Conservation (phyloP, 805 yeast genomes). For the Pichia paraexigua region DNA sequence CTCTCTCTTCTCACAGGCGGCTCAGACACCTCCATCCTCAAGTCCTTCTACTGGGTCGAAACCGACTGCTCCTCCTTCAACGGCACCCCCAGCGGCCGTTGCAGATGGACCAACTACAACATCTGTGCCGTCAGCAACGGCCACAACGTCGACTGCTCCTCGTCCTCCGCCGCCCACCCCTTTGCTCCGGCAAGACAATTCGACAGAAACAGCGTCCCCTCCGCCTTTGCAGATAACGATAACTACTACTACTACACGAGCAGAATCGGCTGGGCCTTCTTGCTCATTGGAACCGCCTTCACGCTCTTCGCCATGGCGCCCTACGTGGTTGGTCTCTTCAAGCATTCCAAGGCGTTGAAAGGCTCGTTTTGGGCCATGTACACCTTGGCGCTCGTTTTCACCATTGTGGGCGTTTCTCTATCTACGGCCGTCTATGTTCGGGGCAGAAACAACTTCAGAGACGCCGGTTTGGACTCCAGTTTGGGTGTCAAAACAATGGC, state of each 20-base stretch:
- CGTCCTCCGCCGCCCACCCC: conserved; percentile 66
- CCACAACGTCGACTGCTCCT: conserved; percentile 40
- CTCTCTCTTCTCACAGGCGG: conserved; percentile 64
- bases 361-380: conserved; percentile 8
- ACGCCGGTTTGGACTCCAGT: conserved; percentile 33
- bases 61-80: conserved; percentile 59
- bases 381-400: conserved; percentile 35
- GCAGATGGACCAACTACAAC: conserved; percentile 80
- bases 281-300: conserved; percentile 49
- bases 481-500: conserved; percentile 48
- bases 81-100: conserved; percentile 35
- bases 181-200: conserved; percentile 78
- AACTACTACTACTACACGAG: conserved; percentile 56
- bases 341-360: neutral
- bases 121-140: conserved; percentile 39
- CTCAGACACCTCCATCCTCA: conserved; percentile 39
- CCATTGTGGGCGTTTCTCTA: conserved; percentile 38
- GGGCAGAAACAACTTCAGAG: conserved; percentile 41
- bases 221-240: conserved; percentile 38
- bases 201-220: conserved; percentile 44
- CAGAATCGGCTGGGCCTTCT: conserved; percentile 61
- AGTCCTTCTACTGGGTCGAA: conserved; percentile 69
- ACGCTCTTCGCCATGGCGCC: conserved; percentile 41
- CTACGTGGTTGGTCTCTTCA: conserved; percentile 12
- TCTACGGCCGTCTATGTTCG: conserved; percentile 49